Conservation (phyloP, 2,329 filamentous ascomycete genomes). For the Hypoxylon sp. region DNA sequence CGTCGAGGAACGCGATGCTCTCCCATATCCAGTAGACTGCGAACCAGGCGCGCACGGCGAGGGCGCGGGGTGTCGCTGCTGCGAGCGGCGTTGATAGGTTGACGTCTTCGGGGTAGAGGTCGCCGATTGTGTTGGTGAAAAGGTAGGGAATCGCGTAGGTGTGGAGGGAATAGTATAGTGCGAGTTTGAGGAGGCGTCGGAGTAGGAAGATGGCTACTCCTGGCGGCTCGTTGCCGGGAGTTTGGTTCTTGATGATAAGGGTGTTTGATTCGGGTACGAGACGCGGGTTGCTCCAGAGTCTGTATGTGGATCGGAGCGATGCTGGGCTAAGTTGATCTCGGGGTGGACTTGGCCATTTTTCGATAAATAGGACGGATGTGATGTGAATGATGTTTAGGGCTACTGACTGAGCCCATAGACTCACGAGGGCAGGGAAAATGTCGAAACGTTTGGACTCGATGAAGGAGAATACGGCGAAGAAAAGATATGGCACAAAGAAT, state of each 20-base stretch:
- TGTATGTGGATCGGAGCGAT: not conserved
- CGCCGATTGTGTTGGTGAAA: conserved; percentile 8
- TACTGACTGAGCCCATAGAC: conserved; percentile 18
- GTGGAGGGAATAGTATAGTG: conserved; percentile 10
- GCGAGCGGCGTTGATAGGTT: conserved; percentile 1
- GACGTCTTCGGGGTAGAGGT: conserved; percentile 16
- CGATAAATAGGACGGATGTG: conserved; percentile 5
- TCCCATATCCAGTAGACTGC: conserved; percentile 25
- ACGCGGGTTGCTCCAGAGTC: conserved; percentile 12
- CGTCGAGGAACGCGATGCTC: conserved; percentile 24
- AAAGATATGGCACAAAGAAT: not conserved
- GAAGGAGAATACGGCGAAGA: conserved; percentile 6
- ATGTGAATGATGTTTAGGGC: conserved; percentile 9
- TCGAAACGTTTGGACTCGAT: not conserved
- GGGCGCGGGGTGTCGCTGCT: conserved; percentile 12
- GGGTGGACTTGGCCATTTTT: conserved; percentile 5
- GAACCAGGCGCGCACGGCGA: conserved; percentile 3
- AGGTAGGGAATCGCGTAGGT: conserved; percentile 2
- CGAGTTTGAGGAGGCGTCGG: not conserved
- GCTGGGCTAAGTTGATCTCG: not conserved
- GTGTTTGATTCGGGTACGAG: not conserved
- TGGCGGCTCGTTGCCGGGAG: not conserved
- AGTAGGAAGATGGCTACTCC: not conserved
- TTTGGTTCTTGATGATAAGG: not conserved
- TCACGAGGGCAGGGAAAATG: not conserved